Percentiles rank a stretch among this genome's conserved stretches.
Conservation (phyloP, 257 asterid genomes). For the Lycium ferocissimum region DNA sequence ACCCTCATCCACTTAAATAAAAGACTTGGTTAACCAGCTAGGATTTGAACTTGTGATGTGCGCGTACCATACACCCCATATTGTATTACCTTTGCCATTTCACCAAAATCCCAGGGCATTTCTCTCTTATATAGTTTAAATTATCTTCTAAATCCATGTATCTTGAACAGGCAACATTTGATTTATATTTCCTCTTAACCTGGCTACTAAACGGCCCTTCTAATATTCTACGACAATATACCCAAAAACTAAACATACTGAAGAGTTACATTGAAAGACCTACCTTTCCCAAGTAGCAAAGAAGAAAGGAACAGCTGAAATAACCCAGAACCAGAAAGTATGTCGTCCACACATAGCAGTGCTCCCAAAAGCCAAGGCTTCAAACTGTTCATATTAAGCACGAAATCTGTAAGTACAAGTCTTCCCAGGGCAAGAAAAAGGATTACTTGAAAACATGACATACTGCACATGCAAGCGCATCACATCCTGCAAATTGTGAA, state of each 20-base stretch:
- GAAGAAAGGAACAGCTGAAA: slow-evolving; percentile 86
- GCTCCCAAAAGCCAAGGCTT: slow-evolving; percentile 91
- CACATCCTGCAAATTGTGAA: slow-evolving; percentile 74
- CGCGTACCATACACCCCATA: not conserved
- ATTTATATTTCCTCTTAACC: not conserved
- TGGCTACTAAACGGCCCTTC: not conserved
- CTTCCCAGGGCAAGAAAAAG: slow-evolving; percentile 32
- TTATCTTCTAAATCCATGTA: slow-evolving; percentile 19
- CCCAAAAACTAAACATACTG: not conserved
- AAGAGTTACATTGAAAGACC: slow-evolving; percentile 34
- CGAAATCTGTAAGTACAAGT: slow-evolving; percentile 30
- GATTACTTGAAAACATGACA: slow-evolving; percentile 40
- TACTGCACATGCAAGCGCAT: slow-evolving; percentile 98
- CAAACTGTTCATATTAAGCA: slow-evolving; percentile 56
- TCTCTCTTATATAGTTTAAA: slow-evolving; percentile 1
- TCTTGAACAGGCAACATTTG: slow-evolving; percentile 5
- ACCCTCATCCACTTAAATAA: not conserved
- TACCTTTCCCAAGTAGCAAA: slow-evolving; percentile 93
- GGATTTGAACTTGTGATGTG: not conserved
- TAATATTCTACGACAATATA: not conserved
- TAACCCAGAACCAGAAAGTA: slow-evolving; percentile 90
- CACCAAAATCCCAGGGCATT: not conserved
- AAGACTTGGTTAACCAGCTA: not conserved
- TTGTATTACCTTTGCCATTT: slow-evolving; percentile 8
- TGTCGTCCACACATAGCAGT: slow-evolving; percentile 80